Conservation (phyloP, 139 green algal species). For the Chlamydomonas eustigma region DNA sequence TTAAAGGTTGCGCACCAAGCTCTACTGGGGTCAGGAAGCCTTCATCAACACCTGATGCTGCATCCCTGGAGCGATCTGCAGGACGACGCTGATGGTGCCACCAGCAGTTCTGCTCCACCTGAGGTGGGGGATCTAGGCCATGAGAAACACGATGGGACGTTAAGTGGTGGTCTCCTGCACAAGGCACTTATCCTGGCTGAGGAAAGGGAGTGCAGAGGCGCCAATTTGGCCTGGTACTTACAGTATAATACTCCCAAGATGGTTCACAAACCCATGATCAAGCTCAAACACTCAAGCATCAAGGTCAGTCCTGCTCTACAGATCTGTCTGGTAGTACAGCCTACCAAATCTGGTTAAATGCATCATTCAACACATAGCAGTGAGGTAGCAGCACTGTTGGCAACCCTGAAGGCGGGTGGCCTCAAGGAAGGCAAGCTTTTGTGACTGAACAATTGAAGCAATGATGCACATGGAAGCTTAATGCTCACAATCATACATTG, state of each 20-base stretch:
- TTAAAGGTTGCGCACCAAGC: neutral
- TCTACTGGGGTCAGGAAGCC: neutral
- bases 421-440: too few relatives aligned
- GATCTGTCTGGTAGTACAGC: too few relatives aligned
- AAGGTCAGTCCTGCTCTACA: too few relatives aligned
- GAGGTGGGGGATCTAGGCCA: neutral
- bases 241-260: conserved; percentile 7
- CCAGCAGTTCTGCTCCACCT: neutral
- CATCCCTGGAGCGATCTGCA: neutral
- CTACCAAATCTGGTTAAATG: too few relatives aligned
- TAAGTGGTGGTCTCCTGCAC: neutral
- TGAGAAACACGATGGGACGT: neutral
- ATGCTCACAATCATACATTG: too few relatives aligned
- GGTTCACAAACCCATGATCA: neutral
- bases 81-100: neutral
- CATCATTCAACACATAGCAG: too few relatives aligned
- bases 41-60: conserved; percentile 4
- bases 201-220: conserved; percentile 14
- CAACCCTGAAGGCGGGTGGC: too few relatives aligned
- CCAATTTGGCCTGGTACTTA: conserved; percentile 27
- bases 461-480: too few relatives aligned
- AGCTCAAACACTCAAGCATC: neutral
- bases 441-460: too few relatives aligned
- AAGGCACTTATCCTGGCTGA: neutral
- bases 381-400: too few relatives aligned